A percentile compares a stretch with the other conserved stretches of the same genome.
phyloP scores from a whole-genome alignment of 2,329 filamentous ascomycete species.

The Xylariaceae sp. region DNA sequence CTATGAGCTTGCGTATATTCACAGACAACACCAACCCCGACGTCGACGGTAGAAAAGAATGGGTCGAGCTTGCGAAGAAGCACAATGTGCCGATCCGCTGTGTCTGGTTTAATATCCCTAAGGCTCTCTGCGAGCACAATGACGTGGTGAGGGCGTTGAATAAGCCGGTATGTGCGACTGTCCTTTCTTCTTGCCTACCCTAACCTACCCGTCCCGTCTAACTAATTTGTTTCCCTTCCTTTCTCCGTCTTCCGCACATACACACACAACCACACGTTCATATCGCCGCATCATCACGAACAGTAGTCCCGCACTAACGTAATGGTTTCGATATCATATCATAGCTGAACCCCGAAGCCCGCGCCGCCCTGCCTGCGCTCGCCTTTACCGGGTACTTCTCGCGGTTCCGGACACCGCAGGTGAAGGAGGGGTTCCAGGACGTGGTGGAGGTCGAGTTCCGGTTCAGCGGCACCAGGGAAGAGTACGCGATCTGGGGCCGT shows the following conservation, averaged over 20 bases:
- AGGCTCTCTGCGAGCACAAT: conserved; percentile 79
- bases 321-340: too few species aligned
- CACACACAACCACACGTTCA: neutral
- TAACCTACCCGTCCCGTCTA: conserved; percentile 17
- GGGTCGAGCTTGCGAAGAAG: conserved; percentile 74
- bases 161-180: conserved; percentile 41
- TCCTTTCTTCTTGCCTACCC: too few species aligned
- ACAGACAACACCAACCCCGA: conserved; percentile 96
- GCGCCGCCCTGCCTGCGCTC: conserved; percentile 71
- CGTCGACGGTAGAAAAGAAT: conserved; percentile 72
- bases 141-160: conserved; percentile 78
- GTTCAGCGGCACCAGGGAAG: conserved; percentile 70
- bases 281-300: too few species aligned
- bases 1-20: neutral
- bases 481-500: conserved; percentile 71
- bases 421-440: conserved; percentile 82
- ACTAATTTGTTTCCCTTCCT: neutral
- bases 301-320: too few species aligned
- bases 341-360: conserved; percentile 80
- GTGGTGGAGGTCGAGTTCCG: conserved; percentile 75
- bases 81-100: conserved; percentile 77
- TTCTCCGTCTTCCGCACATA: neutral
- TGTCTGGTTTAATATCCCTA: conserved; percentile 76
- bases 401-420: conserved; percentile 71
- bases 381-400: conserved; percentile 78